A percentile compares a stretch with the other conserved stretches of the same genome.
Conservation (phyloP, 768 basidiomycete species). For the Hirschioporus abietinus region DNA sequence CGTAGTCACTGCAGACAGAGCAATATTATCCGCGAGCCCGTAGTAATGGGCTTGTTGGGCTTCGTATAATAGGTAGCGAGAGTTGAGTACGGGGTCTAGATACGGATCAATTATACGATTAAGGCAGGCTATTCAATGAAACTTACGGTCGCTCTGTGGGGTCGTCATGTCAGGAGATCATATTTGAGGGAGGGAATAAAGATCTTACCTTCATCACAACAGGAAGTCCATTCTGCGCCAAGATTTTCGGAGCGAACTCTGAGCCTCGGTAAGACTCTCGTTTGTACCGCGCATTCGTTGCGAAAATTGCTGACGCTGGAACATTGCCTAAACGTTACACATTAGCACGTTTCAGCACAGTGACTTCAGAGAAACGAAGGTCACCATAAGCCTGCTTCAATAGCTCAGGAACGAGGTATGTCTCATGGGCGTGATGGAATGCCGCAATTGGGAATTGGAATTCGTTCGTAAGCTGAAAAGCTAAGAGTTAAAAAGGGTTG, state of each 20-base stretch:
- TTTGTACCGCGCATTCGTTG: constrained; percentile 66
- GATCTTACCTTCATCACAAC: constrained; percentile 67
- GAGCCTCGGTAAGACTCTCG: constrained; percentile 78
- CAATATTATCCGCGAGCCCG: constrained; percentile 27
- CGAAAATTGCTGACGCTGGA: constrained; percentile 72
- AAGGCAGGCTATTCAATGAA: background rate
- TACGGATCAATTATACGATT: background rate
- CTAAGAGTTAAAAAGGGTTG: too few relatives aligned
- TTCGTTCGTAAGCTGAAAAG: constrained; percentile 71
- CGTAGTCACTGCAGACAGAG: constrained; percentile 30
- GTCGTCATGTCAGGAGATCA: background rate
- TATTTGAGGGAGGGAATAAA: background rate
- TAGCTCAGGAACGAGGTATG: constrained; percentile 81
- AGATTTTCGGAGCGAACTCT: constrained; percentile 73
- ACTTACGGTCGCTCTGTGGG: background rate
- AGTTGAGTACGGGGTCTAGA: constrained; percentile 19
- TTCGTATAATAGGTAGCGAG: constrained; percentile 32
- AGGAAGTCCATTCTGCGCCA: constrained; percentile 60
- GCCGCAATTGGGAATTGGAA: constrained; percentile 81
- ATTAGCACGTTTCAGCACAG: background rate
- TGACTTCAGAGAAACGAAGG: background rate
- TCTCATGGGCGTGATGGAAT: constrained; percentile 85
- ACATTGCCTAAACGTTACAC: constrained; percentile 21
- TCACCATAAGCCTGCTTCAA: constrained; percentile 64
- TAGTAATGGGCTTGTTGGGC: constrained; percentile 34